These are phyloP conservation scores for Lactarius sp. DNA, from an alignment of 768 basidiomycete species.

Conservation along the genomic window DNA sequence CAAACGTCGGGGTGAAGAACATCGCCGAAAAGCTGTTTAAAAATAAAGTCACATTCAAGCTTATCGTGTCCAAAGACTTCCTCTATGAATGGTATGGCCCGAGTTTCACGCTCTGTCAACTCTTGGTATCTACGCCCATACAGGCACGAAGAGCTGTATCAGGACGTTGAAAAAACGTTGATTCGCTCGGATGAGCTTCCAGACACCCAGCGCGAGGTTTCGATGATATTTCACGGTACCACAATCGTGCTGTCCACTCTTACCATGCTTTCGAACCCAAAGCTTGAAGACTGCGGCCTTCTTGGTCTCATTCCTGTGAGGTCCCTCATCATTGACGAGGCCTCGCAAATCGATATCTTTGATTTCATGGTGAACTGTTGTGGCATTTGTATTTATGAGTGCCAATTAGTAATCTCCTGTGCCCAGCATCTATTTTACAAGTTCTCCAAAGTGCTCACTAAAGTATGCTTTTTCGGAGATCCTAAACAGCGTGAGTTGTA, in stretches of 20 bases:
- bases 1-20: slow-evolving; percentile 82
- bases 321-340: slow-evolving; percentile 53
- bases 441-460: slow-evolving; percentile 36
- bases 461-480: slow-evolving; percentile 52
- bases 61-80: slow-evolving; percentile 36
- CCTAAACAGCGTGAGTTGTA: slow-evolving; percentile 44
- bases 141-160: slow-evolving; percentile 52
- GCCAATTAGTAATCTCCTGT: background rate
- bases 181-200: slow-evolving; percentile 41
- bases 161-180: slow-evolving; percentile 34
- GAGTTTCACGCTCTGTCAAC: background rate
- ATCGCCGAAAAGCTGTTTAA: slow-evolving; percentile 66
- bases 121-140: too few relatives aligned
- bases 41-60: slow-evolving; percentile 53
- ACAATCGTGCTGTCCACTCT: slow-evolving; percentile 45
- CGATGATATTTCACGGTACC: slow-evolving; percentile 31
- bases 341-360: slow-evolving; percentile 46
- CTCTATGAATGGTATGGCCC: slow-evolving; percentile 30
- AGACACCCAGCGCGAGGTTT: slow-evolving; percentile 26
- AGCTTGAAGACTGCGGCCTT: slow-evolving; percentile 33
- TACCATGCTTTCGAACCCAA: slow-evolving; percentile 46
- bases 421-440: slow-evolving; percentile 42
- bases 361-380: slow-evolving; percentile 41
- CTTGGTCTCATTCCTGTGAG: slow-evolving; percentile 40
- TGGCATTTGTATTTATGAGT: background rate